phyloP scores from a whole-genome alignment of 805 yeast species.

The Zygotorulaspora sp. region DNA sequence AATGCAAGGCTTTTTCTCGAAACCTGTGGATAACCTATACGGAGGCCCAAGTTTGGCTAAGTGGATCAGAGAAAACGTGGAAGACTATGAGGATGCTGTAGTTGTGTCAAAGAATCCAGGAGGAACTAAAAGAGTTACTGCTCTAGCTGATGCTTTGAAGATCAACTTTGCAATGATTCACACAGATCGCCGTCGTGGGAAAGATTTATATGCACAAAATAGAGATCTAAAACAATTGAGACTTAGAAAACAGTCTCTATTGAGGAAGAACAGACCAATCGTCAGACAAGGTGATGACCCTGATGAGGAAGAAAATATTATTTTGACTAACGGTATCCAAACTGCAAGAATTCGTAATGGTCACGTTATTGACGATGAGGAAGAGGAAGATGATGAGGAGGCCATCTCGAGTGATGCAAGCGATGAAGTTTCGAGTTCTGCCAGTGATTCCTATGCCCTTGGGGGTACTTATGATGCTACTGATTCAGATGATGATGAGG shows the following conservation, averaged over 20 bases:
- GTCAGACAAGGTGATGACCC: constrained; percentile 43
- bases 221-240: constrained; percentile 36
- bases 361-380: constrained; percentile 88
- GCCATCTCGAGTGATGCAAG: constrained; percentile 32
- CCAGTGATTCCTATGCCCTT: constrained; percentile 49
- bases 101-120: constrained; percentile 99
- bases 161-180: constrained; percentile 98
- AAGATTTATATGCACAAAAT: constrained; percentile 50
- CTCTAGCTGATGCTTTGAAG: constrained; percentile 93
- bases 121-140: constrained; percentile 96
- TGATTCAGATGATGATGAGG: constrained; percentile 77
- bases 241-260: constrained; percentile 46
- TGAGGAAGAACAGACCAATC: constrained; percentile 42
- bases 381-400: constrained; percentile 29
- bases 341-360: constrained; percentile 96
- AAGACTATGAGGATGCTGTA: constrained; percentile 81
- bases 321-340: constrained; percentile 75
- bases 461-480: constrained; percentile 79
- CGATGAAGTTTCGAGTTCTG: constrained; percentile 22
- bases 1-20: constrained; percentile 98
- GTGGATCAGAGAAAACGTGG: constrained; percentile 90
- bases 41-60: constrained; percentile 95
- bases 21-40: constrained; percentile 93
- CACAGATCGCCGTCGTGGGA: constrained; percentile 90
- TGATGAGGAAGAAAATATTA: constrained; percentile 61